Evolutionary conservation across 352 stramenopile species (phyloP).

Genomic region (Stramenopiles sp.): DNA sequence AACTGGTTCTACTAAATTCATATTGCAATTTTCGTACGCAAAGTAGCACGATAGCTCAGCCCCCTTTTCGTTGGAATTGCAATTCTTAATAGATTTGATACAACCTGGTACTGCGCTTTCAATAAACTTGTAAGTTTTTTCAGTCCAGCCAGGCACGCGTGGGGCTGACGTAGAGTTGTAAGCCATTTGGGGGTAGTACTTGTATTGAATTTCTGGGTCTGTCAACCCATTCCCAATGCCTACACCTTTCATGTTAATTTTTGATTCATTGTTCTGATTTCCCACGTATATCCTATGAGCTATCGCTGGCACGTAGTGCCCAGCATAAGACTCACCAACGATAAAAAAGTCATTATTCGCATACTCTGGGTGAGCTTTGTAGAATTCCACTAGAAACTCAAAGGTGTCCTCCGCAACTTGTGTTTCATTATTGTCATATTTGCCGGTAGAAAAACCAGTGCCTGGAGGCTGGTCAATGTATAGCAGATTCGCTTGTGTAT

Average conservation of each 20-base stretch:
- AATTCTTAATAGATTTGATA: conserved; percentile 28
- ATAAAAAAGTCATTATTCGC: conserved; percentile 68
- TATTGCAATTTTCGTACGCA: conserved; percentile 30
- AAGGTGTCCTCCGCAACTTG: conserved; percentile 83
- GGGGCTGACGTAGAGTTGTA: conserved; percentile 37
- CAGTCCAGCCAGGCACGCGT: conserved; percentile 8
- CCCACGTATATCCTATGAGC: conserved; percentile 43
- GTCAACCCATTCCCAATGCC: conserved; percentile 88
- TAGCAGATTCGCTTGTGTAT: conserved; percentile 72
- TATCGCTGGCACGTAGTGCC: conserved; percentile 75
- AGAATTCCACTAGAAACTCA: conserved; percentile 50
- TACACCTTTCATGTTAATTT: conserved; percentile 72
- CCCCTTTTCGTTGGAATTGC: conserved; percentile 29
- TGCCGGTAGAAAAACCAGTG: conserved; percentile 78
- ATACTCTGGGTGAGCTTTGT: conserved; percentile 40
- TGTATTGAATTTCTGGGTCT: conserved; percentile 67
- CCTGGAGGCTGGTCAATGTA: conserved; percentile 80
- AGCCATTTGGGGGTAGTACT: conserved; percentile 53
- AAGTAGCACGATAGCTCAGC: conserved; percentile 26
- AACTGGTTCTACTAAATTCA: conserved; percentile 34
- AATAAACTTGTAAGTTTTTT: conserved; percentile 32
- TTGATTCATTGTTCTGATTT: conserved; percentile 33
- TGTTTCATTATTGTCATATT: conserved; percentile 65
- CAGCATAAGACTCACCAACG: conserved; percentile 69
- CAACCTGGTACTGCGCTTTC: conserved; percentile 35